Base-by-base conservation (phyloP, 495 filamentous ascomycete genomes). In the Lasiosphaeris hirsuta region DNA sequence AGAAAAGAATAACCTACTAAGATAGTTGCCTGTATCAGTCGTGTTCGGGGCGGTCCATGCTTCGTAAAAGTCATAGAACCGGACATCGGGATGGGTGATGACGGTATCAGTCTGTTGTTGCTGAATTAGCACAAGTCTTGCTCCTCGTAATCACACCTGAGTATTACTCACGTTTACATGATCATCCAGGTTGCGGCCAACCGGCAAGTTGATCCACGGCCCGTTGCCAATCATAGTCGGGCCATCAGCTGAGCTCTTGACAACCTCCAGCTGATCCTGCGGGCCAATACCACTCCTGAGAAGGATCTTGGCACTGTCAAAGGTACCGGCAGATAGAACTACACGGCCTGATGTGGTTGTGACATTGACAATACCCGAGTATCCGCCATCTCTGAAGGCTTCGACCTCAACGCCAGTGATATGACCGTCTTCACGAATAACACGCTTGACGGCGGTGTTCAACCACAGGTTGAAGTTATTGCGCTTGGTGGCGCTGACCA, bases 251-350 rank as follows among this genome's bases (percentile, higher is more conserved):
- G 78, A 80, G 51, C 68, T 66, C 58, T 80, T 74, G 36, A 86
- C 81, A 8, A 83, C 61, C 43, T 76, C 70, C 14, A 88, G 81
- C 72, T 84, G 80, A 58, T 84, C 81, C n/a, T 71, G 59, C 19
- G 82, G 84, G 7, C 86, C 86, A 64, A 90, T 89, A 30, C 84
- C 84, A 62, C 82, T 75, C 14, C 75, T 54, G 41, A 79, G 35
- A 37, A 92, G 80, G 51, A 93, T 78, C 72, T 90, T 90, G 15
- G 89, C 80, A 4, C 83, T 85, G n/a, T 82, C 85, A 49, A 91
- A 86, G 18, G 87, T 79, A 45, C 89, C 89, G 38, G 86, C 81
- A 14, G 86, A 79, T 33, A 91, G 74, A 52, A 91, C 78, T 38
- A 91, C 86, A 17, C 84, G 78, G 46, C 89, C 89, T 1, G 79